Base-by-base conservation (phyloP, 164 flowering plant species). In the Liriodendron chinense region DNA sequence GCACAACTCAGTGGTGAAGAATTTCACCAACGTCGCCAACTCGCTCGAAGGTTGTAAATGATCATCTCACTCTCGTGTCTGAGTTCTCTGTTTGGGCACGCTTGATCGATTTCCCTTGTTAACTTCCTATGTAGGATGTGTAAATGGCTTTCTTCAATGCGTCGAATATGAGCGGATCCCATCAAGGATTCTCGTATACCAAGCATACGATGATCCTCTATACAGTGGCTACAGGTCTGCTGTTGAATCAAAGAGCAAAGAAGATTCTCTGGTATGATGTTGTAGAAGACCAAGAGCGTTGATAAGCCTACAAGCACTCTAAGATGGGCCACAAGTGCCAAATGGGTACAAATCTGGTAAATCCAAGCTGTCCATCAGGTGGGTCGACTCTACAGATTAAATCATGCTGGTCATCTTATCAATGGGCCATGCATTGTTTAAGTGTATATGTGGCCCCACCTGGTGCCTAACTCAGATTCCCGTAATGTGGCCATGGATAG, bases 141-240 rank as follows among this genome's bases (percentile, higher is more conserved):
- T 95, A 25, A 83, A 83, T 74, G 88, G 87, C 12, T 95, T 92
- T 77, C 80, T 95, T 77, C 80, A 87, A 47, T 89, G 94, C 72
- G 81, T 89, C 63, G 94, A 85, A 78, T 94, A 91, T 80, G 87
- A 88, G 80, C 89, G 93, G 76, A 71, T 92, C 34, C 93, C 98
- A 65, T 92, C 98, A 14, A 88, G 87, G 79, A 92, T 92, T 81
- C 89, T 91, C 57, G 83, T 85, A 9, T 91, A 87, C 80, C 95
- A 92, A 81, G 93, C 94, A 49, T 86, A 86, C 50, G 94, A 92
- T 84, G 96, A 93, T 62, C 94, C 89, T 7, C 22, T 92, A 18
- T 93, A 92, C 69, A 89, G 82, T 69, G 99, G 98, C 50, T 95
- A 91, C 63, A 85, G 94, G 82, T 79, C 96, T 18, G 98, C 89